A percentile compares a stretch with the other conserved stretches of the same genome.
These are phyloP conservation scores for Ceratorhiza oryzae-sativae DNA, from an alignment of 1,284 basidiomycete genomes.

Conservation along the genomic window DNA sequence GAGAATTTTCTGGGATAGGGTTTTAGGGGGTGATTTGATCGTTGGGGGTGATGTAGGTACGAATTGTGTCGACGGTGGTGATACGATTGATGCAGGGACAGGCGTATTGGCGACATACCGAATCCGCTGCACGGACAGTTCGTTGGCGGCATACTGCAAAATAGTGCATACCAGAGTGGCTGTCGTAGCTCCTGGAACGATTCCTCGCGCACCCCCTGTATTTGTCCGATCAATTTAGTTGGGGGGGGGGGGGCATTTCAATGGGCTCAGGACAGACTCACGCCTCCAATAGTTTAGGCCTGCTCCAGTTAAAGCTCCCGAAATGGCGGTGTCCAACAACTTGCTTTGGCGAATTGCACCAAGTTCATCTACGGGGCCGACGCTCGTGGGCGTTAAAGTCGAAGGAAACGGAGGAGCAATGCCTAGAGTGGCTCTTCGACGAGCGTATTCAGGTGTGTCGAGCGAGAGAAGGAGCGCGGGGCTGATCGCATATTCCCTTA, in stretches of 20 bases:
- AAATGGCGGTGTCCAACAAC: conserved; percentile 67
- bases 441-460: conserved; percentile 49
- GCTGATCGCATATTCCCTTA: conserved; percentile 69
- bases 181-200: conserved; percentile 62
- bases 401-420: conserved; percentile 43
- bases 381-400: conserved; percentile 49
- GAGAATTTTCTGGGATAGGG: conserved; percentile 19
- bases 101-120: conserved; percentile 56
- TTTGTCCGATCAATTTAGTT: background rate
- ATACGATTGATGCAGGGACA: background rate
- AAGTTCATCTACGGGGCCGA: conserved; percentile 40
- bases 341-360: conserved; percentile 62
- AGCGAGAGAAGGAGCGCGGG: conserved; percentile 59
- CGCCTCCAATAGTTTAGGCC: conserved; percentile 58
- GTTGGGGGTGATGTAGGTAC: conserved; percentile 10
- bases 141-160: conserved; percentile 70
- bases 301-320: conserved; percentile 68
- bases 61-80: background rate
- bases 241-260: no score
- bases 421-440: conserved; percentile 52
- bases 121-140: conserved; percentile 64
- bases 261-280: conserved; percentile 46
- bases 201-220: conserved; percentile 55
- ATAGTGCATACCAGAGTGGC: conserved; percentile 62
- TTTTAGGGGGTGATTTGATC: background rate